Evolutionary conservation across 2,329 filamentous ascomycete species (phyloP).

Genomic region (Pleomassaria siparia): DNA sequence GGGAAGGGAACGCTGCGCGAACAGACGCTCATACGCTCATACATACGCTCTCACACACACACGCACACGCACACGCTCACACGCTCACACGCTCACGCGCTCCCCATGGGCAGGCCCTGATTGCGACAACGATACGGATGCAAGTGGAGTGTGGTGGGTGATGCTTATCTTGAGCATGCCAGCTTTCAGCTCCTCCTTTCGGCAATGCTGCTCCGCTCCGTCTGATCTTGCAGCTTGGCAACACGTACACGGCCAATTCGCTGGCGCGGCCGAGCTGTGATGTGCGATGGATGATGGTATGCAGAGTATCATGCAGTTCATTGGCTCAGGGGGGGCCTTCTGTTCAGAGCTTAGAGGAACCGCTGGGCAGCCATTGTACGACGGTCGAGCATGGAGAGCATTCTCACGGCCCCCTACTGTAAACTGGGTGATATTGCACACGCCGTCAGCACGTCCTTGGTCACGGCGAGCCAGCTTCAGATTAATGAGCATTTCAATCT

Average conservation of each 20-base stretch:
- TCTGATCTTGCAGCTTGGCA: background rate
- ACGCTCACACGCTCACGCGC: background rate
- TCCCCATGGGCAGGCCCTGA: background rate
- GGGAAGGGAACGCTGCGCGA: background rate
- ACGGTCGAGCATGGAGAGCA: no score
- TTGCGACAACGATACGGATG: background rate
- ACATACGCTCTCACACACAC: background rate
- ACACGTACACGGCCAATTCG: background rate
- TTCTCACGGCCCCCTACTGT: no score
- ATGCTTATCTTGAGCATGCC: constrained; percentile 1
- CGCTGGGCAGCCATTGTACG: background rate
- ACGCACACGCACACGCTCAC: background rate
- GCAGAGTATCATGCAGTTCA: background rate
- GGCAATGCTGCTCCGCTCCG: background rate
- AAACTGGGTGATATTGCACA: no score
- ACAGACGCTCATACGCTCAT: background rate
- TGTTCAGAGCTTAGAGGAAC: background rate
- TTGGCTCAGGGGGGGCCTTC: background rate
- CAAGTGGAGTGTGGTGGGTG: no score
- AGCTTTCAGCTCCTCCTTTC: background rate
- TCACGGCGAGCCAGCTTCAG: no score
- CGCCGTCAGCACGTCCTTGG: no score
- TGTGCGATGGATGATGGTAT: no score
- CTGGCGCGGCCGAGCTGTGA: background rate
- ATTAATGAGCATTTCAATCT: no score